Percentiles rank a stretch among this genome's conserved stretches.
Conservation (phyloP, 1,284 basidiomycete species). For the Trametes polyzona region DNA sequence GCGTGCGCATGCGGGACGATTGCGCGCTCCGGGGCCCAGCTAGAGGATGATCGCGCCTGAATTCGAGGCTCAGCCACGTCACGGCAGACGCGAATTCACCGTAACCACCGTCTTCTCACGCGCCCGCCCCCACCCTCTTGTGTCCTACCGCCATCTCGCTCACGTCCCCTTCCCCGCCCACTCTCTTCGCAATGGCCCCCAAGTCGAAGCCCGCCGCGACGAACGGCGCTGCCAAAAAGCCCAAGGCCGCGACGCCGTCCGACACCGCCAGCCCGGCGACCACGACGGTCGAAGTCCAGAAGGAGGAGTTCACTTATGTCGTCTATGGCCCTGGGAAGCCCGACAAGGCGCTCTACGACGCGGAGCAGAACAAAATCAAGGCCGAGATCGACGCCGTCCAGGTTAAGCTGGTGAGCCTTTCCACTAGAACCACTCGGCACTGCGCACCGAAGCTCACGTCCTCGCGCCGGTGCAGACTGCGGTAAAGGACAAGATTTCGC, state of each 20-base stretch:
- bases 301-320: slow-evolving; percentile 39
- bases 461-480: slow-evolving; percentile 55
- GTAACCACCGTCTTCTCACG: slow-evolving; percentile 28
- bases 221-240: slow-evolving; percentile 46
- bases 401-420: slow-evolving; percentile 72
- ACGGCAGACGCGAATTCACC: slow-evolving; percentile 28
- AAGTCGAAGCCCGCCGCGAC: slow-evolving; percentile 57
- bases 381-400: slow-evolving; percentile 84
- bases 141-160: slow-evolving; percentile 33
- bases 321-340: slow-evolving; percentile 59
- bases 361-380: slow-evolving; percentile 84
- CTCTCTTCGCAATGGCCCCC: slow-evolving; percentile 42
- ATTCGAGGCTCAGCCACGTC: slow-evolving; percentile 31
- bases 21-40: not conserved
- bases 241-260: slow-evolving; percentile 36
- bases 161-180: slow-evolving; percentile 6
- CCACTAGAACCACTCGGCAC: not conserved
- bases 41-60: slow-evolving; percentile 3
- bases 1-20: not conserved
- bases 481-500: slow-evolving; percentile 79
- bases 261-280: slow-evolving; percentile 43
- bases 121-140: slow-evolving; percentile 6
- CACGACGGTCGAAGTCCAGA: slow-evolving; percentile 46
- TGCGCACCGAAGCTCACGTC: slow-evolving; percentile 7
- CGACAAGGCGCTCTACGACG: slow-evolving; percentile 81